Percentiles rank a stretch among this genome's conserved stretches.
Evolutionary conservation across 148 eudicot species (phyloP).

Genomic region (Fallopia convolvulus): DNA sequence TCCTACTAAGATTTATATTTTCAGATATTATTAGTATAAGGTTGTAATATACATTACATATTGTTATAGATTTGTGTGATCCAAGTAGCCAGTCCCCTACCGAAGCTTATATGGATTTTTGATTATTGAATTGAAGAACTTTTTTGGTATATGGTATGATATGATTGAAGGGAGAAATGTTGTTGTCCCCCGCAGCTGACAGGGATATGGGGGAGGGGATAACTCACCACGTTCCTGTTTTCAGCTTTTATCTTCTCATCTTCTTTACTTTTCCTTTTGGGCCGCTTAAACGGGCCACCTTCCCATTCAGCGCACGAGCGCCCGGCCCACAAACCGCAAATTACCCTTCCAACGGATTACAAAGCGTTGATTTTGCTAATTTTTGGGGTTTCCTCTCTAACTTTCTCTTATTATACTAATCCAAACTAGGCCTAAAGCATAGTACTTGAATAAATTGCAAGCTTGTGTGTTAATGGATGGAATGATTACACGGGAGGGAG

Average conservation of each 20-base stretch:
- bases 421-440: not conserved
- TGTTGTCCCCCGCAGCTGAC: not conserved
- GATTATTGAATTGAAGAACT: not conserved
- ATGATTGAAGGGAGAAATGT: not conserved
- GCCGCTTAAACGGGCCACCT: constrained; percentile 31
- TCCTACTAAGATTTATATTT: too few relatives aligned
- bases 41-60: too few relatives aligned
- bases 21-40: too few relatives aligned
- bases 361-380: not conserved
- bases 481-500: constrained; percentile 32
- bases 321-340: constrained; percentile 22
- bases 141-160: not conserved
- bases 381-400: not conserved
- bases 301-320: constrained; percentile 49
- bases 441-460: not conserved
- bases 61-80: too few relatives aligned
- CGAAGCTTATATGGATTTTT: too few relatives aligned
- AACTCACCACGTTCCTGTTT: not conserved
- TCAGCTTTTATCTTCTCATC: not conserved
- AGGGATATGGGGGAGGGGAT: not conserved
- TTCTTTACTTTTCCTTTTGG: constrained; percentile 13
- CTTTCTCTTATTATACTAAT: not conserved
- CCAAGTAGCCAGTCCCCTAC: too few relatives aligned
- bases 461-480: constrained; percentile 17
- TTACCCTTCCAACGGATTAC: too few relatives aligned